Base-by-base conservation (phyloP, 1,284 basidiomycete species). In the Xanthoconium separans region DNA sequence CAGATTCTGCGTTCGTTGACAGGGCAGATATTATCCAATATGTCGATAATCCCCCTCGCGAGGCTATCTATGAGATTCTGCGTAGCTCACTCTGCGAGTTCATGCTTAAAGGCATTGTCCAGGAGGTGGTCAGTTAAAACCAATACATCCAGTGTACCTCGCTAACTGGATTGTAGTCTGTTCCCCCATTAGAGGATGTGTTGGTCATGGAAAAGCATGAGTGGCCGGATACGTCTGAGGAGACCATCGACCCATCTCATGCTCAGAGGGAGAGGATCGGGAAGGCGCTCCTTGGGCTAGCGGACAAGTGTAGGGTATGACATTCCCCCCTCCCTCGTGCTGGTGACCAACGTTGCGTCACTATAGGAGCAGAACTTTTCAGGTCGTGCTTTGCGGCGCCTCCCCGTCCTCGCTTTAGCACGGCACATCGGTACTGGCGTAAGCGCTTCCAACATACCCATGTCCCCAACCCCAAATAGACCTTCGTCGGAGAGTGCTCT, bases 11-110 rank as follows among this genome's bases (percentile, higher is more conserved):
- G 1, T 99, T 98, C 67, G 84, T 98, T 50, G 97, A 99, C 68
- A 87, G 97, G 44, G 97, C 95, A 12, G 97, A 99, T 66, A 94
- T 99, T 54, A 86, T 96, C 44, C 95, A 98, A 77, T 97, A 93
- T 65, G 83, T 98, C 36, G 95, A 95, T 55, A 80, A 93, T 7
- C 96, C 96, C 1, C 86, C 94, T 5, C 80, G 87, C 5, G 86
- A 95, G 62, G 96, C 95, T 0, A 83, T 98, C 48, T 98, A 98
- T 72, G 92, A 93, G 72, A 98, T 99, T 58, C 74, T 99, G n/a
- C 78, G 85, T 10, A 86, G 85, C 5, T 96, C 91, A 66, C 74
- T 98, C 13, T 70, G 75, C 15, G 96, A 98, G 69, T 83, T 99
- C 50, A 80, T 93, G 61, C 70, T 74, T 24, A 87, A 84, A 53